Evolutionary conservation across 306 rosid species (phyloP).

Genomic region (Pachyrhizus erosus): DNA sequence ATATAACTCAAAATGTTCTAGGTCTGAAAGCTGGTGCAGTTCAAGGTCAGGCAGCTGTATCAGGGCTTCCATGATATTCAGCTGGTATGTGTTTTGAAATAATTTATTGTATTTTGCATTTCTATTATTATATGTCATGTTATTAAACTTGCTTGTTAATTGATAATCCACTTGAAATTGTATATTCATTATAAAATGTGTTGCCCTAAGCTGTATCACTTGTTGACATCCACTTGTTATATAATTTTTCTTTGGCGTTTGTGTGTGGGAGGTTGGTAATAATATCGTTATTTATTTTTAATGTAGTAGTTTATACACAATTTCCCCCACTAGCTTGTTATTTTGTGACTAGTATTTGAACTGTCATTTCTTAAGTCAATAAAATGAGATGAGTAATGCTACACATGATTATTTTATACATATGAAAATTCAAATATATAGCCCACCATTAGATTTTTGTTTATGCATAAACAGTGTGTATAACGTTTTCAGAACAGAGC

Average conservation of each 20-base stretch:
- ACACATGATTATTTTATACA: not conserved
- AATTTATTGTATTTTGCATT: conserved; percentile 16
- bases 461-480: not conserved
- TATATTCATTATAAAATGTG: conserved; percentile 14
- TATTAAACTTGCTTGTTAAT: conserved; percentile 21
- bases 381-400: not conserved
- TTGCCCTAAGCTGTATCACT: conserved; percentile 4
- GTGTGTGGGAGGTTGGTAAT: not conserved
- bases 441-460: not conserved
- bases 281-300: not conserved
- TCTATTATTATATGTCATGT: conserved; percentile 14
- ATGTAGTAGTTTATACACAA: not conserved
- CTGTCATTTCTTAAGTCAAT: not conserved
- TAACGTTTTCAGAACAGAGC: not conserved
- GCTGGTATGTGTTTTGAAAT: conserved; percentile 44
- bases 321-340: not conserved
- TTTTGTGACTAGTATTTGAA: conserved; percentile 13
- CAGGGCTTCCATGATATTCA: conserved; percentile 39
- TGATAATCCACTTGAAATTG: conserved; percentile 20
- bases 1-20: conserved; percentile 28
- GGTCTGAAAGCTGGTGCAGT: conserved; percentile 36
- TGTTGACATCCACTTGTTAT: not conserved
- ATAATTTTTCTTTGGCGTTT: not conserved
- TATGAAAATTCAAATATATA: conserved; percentile 17
- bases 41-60: conserved; percentile 39